Conservation (phyloP, 2,329 filamentous ascomycete genomes). For the Cytospora piceicola region DNA sequence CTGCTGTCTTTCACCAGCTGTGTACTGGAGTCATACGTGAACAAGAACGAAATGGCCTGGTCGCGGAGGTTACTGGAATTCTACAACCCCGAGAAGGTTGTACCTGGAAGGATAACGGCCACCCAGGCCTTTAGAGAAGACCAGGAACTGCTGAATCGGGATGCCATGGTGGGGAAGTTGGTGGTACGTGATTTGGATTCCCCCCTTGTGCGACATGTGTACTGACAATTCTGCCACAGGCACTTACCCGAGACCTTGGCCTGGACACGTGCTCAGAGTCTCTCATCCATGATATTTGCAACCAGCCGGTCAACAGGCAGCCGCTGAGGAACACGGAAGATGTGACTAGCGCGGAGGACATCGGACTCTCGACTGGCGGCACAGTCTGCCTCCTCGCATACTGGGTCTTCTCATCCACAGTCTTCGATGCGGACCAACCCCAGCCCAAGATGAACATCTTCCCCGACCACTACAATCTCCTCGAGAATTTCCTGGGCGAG, state of each 20-base stretch:
- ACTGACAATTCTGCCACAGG: slow-evolving; percentile 43
- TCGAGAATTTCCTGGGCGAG: slow-evolving; percentile 57
- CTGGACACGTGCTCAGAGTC: slow-evolving; percentile 51
- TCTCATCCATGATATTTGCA: slow-evolving; percentile 51
- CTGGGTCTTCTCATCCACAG: slow-evolving; percentile 63
- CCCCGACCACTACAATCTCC: slow-evolving; percentile 60
- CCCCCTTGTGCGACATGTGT: not conserved
- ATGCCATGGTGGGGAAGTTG: slow-evolving; percentile 72
- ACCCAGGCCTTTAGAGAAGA: slow-evolving; percentile 68
- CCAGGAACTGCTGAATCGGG: slow-evolving; percentile 61
- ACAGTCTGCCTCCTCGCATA: slow-evolving; percentile 63
- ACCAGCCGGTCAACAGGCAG: slow-evolving; percentile 47
- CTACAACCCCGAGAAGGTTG: slow-evolving; percentile 65
- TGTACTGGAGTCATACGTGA: slow-evolving; percentile 74
- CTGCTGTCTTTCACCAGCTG: slow-evolving; percentile 80
- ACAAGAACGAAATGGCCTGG: slow-evolving; percentile 63
- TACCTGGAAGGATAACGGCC: slow-evolving; percentile 64
- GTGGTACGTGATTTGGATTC: slow-evolving; percentile 53
- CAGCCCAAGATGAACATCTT: slow-evolving; percentile 61
- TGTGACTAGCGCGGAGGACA: slow-evolving; percentile 46
- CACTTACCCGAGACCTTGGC: slow-evolving; percentile 66
- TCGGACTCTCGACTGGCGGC: slow-evolving; percentile 63
- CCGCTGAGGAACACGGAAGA: slow-evolving; percentile 46
- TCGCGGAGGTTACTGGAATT: slow-evolving; percentile 69
- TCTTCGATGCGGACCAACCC: slow-evolving; percentile 62